A percentile compares a stretch with the other conserved stretches of the same genome.
Evolutionary conservation across 1,284 basidiomycete species (phyloP).

Genomic region (Apiotrichum domesticum): DNA sequence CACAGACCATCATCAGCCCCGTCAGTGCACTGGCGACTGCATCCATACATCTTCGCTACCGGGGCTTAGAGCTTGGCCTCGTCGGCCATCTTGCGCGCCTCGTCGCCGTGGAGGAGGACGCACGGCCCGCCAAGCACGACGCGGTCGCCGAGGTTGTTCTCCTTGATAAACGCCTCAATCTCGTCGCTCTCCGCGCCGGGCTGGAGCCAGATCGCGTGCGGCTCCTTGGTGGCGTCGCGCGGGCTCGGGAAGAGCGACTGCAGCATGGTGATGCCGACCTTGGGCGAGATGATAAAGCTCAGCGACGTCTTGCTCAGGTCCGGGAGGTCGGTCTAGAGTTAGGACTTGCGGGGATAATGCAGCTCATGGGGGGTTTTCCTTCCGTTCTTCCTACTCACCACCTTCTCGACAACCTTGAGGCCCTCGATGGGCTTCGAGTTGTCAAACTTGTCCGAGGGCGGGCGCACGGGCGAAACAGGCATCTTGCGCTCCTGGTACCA

Average conservation of each 20-base stretch:
- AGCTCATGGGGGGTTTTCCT: not conserved
- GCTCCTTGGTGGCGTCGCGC: slow-evolving; percentile 51
- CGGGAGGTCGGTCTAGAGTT: slow-evolving; percentile 55
- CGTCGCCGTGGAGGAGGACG: slow-evolving; percentile 64
- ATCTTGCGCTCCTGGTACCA: slow-evolving; percentile 61
- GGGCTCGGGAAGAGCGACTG: slow-evolving; percentile 45
- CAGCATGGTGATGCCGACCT: slow-evolving; percentile 48
- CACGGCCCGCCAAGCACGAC: slow-evolving; percentile 71
- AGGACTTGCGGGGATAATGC: no score
- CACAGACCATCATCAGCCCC: no score
- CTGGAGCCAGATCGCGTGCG: slow-evolving; percentile 74
- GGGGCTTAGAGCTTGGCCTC: slow-evolving; percentile 12
- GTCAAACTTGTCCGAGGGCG: slow-evolving; percentile 11
- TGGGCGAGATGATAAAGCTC: slow-evolving; percentile 69
- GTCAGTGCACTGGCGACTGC: no score
- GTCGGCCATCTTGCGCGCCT: slow-evolving; percentile 9
- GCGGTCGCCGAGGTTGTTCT: slow-evolving; percentile 55
- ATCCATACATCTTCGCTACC: no score
- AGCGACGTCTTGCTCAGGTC: slow-evolving; percentile 64
- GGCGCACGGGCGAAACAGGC: slow-evolving; percentile 56
- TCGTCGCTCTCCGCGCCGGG: slow-evolving; percentile 67
- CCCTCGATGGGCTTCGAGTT: slow-evolving; percentile 31
- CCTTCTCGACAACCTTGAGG: slow-evolving; percentile 23
- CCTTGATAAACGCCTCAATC: slow-evolving; percentile 53
- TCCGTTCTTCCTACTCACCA: slow-evolving; percentile 21